Evolutionary conservation across 1,284 basidiomycete species (phyloP), one percentile per base, ranked within the genome.

Genomic region (Rhodotorula sp.): DNA sequence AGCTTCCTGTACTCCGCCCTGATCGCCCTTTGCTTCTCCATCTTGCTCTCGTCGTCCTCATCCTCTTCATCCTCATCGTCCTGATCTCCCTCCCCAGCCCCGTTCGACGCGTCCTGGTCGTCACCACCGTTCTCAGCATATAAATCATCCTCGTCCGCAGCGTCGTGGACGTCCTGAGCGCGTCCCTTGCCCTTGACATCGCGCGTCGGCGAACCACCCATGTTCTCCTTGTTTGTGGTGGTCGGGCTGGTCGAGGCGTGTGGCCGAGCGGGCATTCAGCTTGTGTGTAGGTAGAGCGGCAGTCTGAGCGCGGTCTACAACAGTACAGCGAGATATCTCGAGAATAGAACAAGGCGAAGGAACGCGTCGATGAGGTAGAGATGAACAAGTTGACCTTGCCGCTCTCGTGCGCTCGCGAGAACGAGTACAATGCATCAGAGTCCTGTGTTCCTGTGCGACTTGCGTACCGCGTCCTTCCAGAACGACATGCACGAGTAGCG

Each of bases 1-100:
- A 69, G 30, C 20, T 24, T 30, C 55, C 67, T 62, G 53, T 67
- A 76, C 65, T 50, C 64, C 28, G 53, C 18, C 59, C 69, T 63
- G 51, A 58, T 31, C 52, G 9, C 26, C 48, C 51, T 64, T n/a
- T 59, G 53, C 67, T 46, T 62, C 24, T 57, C 44, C 31, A n/a
- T 44, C 30, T 51, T 62, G 46, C 31, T 26, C 56, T 64, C 69
- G 9, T 44, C 61, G 31, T 60, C 69, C 7, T 61, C 64, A 30
- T 65, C 65, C 16, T 48, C 57, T 3, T 61, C 67, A 11, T 59
- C 57, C n/a, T 56, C 61, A 7, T 20, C 8, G 34, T 50, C 34
- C 4, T 63, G 50, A 15, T 61, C 52, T 24, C n/a, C 61, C 20
- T 48, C 63, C 10, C 44, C 62, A 46, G 24, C 16, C 8, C 37